These are phyloP conservation scores for Colletotrichum karsti DNA, from an alignment of 2,329 filamentous ascomycete genomes.

Conservation along the genomic window DNA sequence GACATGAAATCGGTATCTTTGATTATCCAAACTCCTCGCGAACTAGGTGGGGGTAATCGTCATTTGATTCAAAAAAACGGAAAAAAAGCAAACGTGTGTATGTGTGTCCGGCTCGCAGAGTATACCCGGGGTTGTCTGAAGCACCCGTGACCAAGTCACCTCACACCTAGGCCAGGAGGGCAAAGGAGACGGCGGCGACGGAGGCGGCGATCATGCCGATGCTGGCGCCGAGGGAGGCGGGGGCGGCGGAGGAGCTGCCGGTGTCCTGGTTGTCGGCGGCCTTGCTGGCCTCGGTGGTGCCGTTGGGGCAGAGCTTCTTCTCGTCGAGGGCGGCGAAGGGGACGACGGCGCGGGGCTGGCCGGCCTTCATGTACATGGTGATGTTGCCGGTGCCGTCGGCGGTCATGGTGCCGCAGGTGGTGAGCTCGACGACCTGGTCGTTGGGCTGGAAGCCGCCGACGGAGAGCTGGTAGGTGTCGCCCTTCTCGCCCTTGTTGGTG, in stretches of 20 bases:
- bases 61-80: not conserved
- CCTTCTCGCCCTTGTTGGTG: constrained; percentile 28
- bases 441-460: constrained; percentile 24
- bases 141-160: not conserved
- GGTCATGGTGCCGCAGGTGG: constrained; percentile 11
- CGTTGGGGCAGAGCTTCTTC: constrained; percentile 16
- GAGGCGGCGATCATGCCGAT: constrained; percentile 14
- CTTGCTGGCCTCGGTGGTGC: constrained; percentile 12
- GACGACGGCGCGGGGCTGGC: constrained; percentile 18
- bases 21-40: constrained; percentile 16
- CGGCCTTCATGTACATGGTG: constrained; percentile 26
- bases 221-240: constrained; percentile 12
- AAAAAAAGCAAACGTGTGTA: constrained; percentile 9
- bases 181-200: constrained; percentile 14
- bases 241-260: constrained; percentile 1
- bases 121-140: not conserved
- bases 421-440: constrained; percentile 21
- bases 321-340: constrained; percentile 1
- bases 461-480: constrained; percentile 18
- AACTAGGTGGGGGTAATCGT: not conserved
- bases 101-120: constrained; percentile 6
- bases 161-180: constrained; percentile 15
- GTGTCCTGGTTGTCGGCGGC: not conserved
- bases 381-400: constrained; percentile 27
- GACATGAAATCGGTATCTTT: not conserved